Percentiles rank a stretch among this genome's conserved stretches.
phyloP scores from a whole-genome alignment of 306 rosid genomes.

The Gastrolobium villosum region DNA sequence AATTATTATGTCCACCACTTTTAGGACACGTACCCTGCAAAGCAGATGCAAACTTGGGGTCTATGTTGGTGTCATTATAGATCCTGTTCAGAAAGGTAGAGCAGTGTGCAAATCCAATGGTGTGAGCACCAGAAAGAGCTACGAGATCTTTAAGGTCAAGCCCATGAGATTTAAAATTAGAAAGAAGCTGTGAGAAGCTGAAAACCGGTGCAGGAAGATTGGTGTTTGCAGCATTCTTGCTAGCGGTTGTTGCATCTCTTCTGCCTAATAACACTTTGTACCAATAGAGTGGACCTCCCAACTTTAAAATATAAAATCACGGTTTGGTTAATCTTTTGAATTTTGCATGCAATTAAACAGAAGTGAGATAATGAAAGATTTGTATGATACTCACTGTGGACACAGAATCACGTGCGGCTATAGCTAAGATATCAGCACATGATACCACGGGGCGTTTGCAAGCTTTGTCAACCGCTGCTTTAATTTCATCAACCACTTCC shows the following conservation, averaged over 20 bases:
- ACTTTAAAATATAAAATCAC: background rate
- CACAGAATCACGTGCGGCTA: constrained; percentile 64
- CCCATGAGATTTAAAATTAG: constrained; percentile 44
- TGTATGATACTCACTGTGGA: constrained; percentile 41
- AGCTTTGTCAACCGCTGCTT: constrained; percentile 46
- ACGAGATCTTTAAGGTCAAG: constrained; percentile 40
- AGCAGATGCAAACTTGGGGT: background rate
- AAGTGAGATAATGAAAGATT: background rate
- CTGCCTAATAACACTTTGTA: constrained; percentile 45
- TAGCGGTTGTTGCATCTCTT: constrained; percentile 51
- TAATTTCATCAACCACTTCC: constrained; percentile 48
- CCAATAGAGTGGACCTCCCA: constrained; percentile 42
- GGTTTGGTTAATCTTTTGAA: background rate
- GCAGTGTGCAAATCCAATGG: constrained; percentile 44
- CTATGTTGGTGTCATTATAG: constrained; percentile 44
- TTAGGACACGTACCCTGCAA: constrained; percentile 19
- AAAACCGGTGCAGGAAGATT: constrained; percentile 35
- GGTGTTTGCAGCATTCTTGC: constrained; percentile 27
- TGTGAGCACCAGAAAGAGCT: constrained; percentile 53
- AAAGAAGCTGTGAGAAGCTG: constrained; percentile 35
- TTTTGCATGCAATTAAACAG: background rate
- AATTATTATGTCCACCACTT: constrained; percentile 32
- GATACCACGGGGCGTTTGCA: constrained; percentile 52
- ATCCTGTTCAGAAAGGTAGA: constrained; percentile 14
- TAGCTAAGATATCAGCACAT: constrained; percentile 62